Evolutionary conservation across 345 rosid species (phyloP).

Genomic region (Eucalyptus tenuipes): DNA sequence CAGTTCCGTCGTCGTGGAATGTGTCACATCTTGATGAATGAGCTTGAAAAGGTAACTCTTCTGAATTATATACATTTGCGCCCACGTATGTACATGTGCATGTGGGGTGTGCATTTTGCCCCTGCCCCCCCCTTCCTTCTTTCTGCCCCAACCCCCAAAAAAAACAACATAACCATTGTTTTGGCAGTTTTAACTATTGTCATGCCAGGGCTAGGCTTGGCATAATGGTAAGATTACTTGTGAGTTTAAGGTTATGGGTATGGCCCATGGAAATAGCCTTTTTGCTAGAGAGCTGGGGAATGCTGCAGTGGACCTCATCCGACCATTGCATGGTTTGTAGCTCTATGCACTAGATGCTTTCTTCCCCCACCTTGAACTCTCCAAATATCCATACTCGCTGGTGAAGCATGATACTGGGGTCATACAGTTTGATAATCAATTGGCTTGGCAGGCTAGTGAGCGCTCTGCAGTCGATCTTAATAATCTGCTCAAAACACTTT

Average conservation of each 20-base stretch:
- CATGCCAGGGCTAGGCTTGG: not conserved
- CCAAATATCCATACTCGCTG: not conserved
- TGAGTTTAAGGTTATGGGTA: not conserved
- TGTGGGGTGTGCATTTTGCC: not conserved
- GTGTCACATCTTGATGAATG: conserved; percentile 33
- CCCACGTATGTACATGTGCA: not conserved
- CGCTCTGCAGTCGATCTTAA: not conserved
- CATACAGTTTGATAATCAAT: not conserved
- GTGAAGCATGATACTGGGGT: not conserved
- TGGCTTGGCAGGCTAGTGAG: not conserved
- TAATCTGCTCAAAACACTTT: not conserved
- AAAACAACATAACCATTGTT: not conserved
- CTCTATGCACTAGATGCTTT: not conserved
- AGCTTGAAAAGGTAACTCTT: conserved; percentile 31
- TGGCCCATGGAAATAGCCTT: not conserved
- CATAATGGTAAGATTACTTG: not conserved
- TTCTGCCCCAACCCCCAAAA: not conserved
- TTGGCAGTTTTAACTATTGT: not conserved
- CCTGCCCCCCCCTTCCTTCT: not conserved
- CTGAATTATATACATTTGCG: not conserved
- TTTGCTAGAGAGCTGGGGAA: not conserved
- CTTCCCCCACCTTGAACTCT: not conserved
- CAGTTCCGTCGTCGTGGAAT: conserved; percentile 31
- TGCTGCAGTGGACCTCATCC: not conserved
- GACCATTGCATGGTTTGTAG: not conserved